phyloP scores from a whole-genome alignment of 1,284 basidiomycete genomes.

The Ceratobasidium sp. region DNA sequence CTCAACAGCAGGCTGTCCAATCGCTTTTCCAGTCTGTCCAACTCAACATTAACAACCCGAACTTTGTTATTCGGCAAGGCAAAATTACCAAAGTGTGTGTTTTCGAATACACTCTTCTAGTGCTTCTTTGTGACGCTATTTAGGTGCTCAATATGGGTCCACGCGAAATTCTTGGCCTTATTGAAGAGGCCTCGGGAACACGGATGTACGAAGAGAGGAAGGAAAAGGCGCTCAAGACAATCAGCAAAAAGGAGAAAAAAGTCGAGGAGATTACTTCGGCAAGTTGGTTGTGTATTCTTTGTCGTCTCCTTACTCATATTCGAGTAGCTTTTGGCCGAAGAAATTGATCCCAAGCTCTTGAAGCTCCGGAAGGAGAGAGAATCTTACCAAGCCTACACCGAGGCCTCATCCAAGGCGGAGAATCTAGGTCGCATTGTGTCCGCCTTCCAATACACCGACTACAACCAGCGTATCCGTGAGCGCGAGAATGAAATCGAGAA shows the following conservation, averaged over 20 bases:
- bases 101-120: too few relatives aligned
- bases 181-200: constrained; percentile 98
- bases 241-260: constrained; percentile 97
- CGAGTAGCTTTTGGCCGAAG: constrained; percentile 78
- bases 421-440: constrained; percentile 88
- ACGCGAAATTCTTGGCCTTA: constrained; percentile 97
- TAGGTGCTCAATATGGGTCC: constrained; percentile 99
- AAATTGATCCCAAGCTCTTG: constrained; percentile 96
- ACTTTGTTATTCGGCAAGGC: constrained; percentile 99
- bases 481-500: constrained; percentile 53
- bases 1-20: constrained; percentile 90
- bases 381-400: constrained; percentile 92
- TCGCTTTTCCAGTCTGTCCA: constrained; percentile 97
- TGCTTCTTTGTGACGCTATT: constrained; percentile 53
- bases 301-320: not conserved
- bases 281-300: constrained; percentile 50
- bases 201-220: constrained; percentile 99
- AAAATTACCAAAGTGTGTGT: constrained; percentile 85
- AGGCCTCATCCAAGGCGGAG: constrained; percentile 90
- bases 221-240: constrained; percentile 97
- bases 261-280: constrained; percentile 88
- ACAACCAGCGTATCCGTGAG: constrained; percentile 69
- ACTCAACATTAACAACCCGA: constrained; percentile 99
- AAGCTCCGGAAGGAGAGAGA: constrained; percentile 93
- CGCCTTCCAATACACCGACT: constrained; percentile 90